Evolutionary conservation across 2,329 filamentous ascomycete species (phyloP).

Genomic region (Fusarium equiseti): DNA sequence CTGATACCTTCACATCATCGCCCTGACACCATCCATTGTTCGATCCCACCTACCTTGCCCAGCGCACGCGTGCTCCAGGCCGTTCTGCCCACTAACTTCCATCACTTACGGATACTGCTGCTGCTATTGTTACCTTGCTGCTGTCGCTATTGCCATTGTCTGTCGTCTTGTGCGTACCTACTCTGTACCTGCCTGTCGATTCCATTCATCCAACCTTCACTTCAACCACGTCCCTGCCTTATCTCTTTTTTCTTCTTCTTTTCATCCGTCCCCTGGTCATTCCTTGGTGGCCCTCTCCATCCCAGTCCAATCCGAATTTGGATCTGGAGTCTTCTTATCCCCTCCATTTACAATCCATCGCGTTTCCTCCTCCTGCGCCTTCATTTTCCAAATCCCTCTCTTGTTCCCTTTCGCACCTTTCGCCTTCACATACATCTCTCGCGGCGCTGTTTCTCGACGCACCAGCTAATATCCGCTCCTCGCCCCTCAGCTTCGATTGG

Average conservation of each 20-base stretch:
- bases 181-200: background rate
- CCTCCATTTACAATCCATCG: constrained; percentile 32
- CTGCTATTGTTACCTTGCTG: constrained; percentile 13
- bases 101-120: background rate
- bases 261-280: constrained; percentile 36
- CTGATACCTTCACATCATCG: constrained; percentile 39
- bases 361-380: constrained; percentile 35
- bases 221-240: constrained; percentile 28
- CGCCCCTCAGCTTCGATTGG: constrained; percentile 37
- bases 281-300: constrained; percentile 36
- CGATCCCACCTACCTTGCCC: constrained; percentile 4
- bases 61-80: constrained; percentile 40
- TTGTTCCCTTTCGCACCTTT: constrained; percentile 21
- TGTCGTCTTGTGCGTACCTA: constrained; percentile 15
- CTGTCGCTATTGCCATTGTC: background rate
- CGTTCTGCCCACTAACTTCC: background rate
- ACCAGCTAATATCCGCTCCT: constrained; percentile 29
- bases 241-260: constrained; percentile 35
- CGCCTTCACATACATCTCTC: constrained; percentile 21
- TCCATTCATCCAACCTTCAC: constrained; percentile 32
- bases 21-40: constrained; percentile 45
- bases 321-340: constrained; percentile 38
- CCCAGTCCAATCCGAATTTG: constrained; percentile 32
- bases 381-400: constrained; percentile 33
- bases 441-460: constrained; percentile 11